phyloP scores from a whole-genome alignment of 345 rosid genomes.

The Rubroshorea leprosula region DNA sequence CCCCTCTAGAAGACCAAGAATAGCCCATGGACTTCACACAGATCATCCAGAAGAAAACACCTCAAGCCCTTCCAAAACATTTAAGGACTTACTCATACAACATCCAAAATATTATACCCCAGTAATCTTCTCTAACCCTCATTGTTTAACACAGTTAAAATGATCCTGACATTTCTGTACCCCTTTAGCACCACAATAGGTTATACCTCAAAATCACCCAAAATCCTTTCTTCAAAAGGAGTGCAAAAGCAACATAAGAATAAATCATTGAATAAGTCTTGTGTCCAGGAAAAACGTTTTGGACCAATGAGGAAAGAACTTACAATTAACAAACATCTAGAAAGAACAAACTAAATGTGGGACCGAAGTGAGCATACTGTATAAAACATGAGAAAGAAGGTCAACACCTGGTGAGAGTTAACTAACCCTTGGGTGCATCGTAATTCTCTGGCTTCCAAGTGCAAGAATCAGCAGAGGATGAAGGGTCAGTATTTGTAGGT shows the following conservation, averaged over 20 bases:
- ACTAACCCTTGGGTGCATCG: constrained; percentile 77
- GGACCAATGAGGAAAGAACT: neutral
- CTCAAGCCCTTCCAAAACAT: too few species aligned
- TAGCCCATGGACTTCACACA: too few species aligned
- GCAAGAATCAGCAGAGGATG: constrained; percentile 31
- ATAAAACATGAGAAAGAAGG: neutral
- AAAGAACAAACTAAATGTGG: neutral
- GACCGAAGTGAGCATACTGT: neutral
- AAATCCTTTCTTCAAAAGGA: neutral
- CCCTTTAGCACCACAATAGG: too few species aligned
- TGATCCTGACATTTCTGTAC: too few species aligned
- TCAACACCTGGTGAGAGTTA: constrained; percentile 17
- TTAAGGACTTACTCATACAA: too few species aligned
- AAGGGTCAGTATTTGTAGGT: constrained; percentile 24
- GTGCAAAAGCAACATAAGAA: neutral
- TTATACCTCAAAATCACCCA: too few species aligned
- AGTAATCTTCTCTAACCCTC: too few species aligned
- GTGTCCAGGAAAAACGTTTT: neutral
- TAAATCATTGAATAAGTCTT: neutral
- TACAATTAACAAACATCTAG: neutral
- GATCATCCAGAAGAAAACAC: too few species aligned
- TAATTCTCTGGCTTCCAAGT: constrained; percentile 54
- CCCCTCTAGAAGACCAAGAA: too few species aligned
- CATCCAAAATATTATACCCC: too few species aligned
- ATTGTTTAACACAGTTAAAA: too few species aligned